Conservation (phyloP, 202 grass and related monocot species). For the Carex sylvatica region DNA sequence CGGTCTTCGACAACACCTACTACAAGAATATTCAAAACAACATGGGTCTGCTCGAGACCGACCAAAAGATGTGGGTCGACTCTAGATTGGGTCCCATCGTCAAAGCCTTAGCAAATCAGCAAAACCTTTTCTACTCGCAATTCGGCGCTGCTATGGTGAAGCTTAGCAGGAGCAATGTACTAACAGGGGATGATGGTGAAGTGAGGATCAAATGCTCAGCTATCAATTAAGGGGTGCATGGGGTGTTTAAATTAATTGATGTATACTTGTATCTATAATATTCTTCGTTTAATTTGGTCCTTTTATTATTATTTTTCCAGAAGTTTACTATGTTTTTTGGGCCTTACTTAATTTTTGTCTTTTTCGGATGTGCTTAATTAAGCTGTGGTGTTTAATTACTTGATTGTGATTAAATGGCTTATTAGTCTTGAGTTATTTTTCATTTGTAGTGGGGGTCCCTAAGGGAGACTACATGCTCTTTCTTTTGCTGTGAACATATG, state of each 20-base stretch:
- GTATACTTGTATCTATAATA: not conserved
- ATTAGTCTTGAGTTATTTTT: not conserved
- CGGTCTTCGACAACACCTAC: conserved; percentile 59
- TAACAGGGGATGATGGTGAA: conserved; percentile 60
- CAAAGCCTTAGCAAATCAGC: conserved; percentile 19
- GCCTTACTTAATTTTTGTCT: no score
- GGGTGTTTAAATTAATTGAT: not conserved
- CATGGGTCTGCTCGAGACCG: conserved; percentile 65
- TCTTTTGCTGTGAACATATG: not conserved
- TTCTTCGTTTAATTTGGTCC: not conserved
- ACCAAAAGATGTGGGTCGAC: conserved; percentile 53
- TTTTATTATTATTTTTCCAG: not conserved
- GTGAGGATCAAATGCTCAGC: conserved; percentile 69
- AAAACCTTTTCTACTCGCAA: conserved; percentile 34
- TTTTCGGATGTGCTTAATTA: not conserved
- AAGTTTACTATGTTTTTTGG: not conserved
- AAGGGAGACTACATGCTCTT: not conserved
- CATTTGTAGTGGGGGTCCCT: not conserved
- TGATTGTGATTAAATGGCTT: not conserved
- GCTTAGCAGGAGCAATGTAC: conserved; percentile 52
- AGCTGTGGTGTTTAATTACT: not conserved
- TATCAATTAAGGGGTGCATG: conserved; percentile 23
- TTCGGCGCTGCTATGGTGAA: conserved; percentile 60
- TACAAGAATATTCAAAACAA: conserved; percentile 52
- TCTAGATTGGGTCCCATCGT: conserved; percentile 48